phyloP scores from a whole-genome alignment of 805 yeast genomes.

The Vanderwaltozyma yarrowii region DNA sequence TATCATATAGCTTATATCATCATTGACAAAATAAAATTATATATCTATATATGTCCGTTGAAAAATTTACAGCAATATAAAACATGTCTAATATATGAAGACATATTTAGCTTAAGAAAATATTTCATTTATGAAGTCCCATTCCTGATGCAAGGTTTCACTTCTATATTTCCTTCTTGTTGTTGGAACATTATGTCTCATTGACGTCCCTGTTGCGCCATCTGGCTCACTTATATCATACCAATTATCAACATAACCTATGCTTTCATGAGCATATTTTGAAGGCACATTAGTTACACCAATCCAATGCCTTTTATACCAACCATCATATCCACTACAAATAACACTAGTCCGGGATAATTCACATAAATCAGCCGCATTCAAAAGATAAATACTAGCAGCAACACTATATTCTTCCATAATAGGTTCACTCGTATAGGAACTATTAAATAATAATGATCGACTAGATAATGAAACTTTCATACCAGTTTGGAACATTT shows the following conservation, averaged over 20 bases:
- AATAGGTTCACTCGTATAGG: conserved; percentile 26
- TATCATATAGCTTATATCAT: too few relatives aligned
- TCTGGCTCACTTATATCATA: conserved; percentile 12
- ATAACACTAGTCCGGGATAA: conserved; percentile 23
- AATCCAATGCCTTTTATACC: conserved; percentile 27
- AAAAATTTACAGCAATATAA: too few relatives aligned
- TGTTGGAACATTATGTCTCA: conserved; percentile 25
- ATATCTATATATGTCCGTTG: too few relatives aligned
- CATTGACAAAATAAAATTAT: too few relatives aligned
- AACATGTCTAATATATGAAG: too few relatives aligned
- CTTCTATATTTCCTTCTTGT: conserved; percentile 21
- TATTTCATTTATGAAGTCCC: conserved; percentile 15
- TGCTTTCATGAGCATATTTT: conserved; percentile 6
- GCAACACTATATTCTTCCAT: conserved; percentile 30
- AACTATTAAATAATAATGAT: conserved; percentile 23
- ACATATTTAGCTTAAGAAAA: background rate
- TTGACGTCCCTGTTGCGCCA: conserved; percentile 15
- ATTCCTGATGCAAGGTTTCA: conserved; percentile 22
- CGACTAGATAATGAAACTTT: conserved; percentile 20
- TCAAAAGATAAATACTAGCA: conserved; percentile 25
- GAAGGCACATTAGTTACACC: conserved; percentile 14
- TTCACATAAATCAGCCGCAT: conserved; percentile 27
- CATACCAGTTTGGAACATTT: conserved; percentile 22
- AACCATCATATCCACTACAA: conserved; percentile 24
- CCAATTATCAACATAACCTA: conserved; percentile 22